A percentile compares a stretch with the other conserved stretches of the same genome.
These are phyloP conservation scores for Sechiopsis laciniata DNA, from an alignment of 306 rosid species.

Conservation along the genomic window DNA sequence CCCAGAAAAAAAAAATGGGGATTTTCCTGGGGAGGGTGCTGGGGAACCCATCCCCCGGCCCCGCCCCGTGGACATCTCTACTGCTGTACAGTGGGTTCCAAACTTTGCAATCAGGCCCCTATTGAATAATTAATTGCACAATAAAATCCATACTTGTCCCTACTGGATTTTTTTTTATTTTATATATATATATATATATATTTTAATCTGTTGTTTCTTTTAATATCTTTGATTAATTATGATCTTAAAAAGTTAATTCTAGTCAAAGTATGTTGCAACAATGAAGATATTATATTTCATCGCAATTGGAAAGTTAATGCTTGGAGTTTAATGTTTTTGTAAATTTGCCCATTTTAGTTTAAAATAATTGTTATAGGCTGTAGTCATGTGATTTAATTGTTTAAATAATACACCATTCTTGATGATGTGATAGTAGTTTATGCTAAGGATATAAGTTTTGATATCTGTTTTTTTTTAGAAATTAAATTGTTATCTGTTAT, in stretches of 20 bases:
- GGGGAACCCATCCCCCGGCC: no score
- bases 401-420: neutral
- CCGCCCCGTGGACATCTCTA: no score
- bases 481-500: no score
- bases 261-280: neutral
- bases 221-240: neutral
- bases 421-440: neutral
- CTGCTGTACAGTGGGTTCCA: neutral
- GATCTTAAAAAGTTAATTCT: neutral
- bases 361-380: neutral
- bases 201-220: neutral
- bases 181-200: no score
- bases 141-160: neutral
- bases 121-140: neutral
- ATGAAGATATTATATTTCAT: neutral
- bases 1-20: no score
- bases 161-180: neutral
- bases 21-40: no score
- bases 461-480: no score
- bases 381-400: neutral
- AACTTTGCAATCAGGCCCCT: conserved; percentile 2
- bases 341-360: neutral
- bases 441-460: neutral
- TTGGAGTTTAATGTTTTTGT: neutral
- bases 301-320: neutral